Conservation (phyloP, 2,329 filamentous ascomycete species). For the Venturiaceae sp. region DNA sequence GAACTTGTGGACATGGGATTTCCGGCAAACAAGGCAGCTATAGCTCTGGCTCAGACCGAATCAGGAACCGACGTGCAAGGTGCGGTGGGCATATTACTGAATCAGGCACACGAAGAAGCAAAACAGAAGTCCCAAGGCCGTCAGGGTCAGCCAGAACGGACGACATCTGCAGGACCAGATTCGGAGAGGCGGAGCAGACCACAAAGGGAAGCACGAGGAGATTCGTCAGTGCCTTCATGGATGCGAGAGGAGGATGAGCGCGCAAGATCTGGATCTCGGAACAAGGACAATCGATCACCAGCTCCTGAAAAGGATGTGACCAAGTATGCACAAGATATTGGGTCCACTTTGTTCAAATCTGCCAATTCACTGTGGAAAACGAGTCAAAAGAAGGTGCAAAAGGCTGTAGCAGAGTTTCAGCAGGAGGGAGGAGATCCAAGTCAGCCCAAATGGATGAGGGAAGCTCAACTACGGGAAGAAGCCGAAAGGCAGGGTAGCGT, state of each 20-base stretch:
- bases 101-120: conserved; percentile 79
- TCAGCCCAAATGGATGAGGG: conserved; percentile 94
- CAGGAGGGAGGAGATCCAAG: conserved; percentile 56
- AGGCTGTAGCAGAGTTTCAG: conserved; percentile 80
- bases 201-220: conserved; percentile 9
- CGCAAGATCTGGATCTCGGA: conserved; percentile 36
- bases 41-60: conserved; percentile 71
- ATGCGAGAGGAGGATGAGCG: conserved; percentile 48
- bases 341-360: conserved; percentile 79
- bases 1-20: conserved; percentile 96
- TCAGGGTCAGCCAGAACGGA: conserved; percentile 9
- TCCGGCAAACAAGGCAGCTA: conserved; percentile 68
- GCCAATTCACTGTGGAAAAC: conserved; percentile 94
- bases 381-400: conserved; percentile 83
- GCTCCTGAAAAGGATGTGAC: conserved; percentile 62
- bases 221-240: conserved; percentile 47
- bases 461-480: conserved; percentile 39
- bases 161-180: neutral
- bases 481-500: conserved; percentile 10
- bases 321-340: conserved; percentile 72
- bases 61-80: conserved; percentile 73
- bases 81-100: conserved; percentile 81
- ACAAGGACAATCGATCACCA: conserved; percentile 45
- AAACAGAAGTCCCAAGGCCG: conserved; percentile 52
- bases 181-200: conserved; percentile 9